Percentiles rank a stretch among this genome's conserved stretches.
Evolutionary conservation across 306 rosid genomes (phyloP).

Genomic region (Quercus robur): DNA sequence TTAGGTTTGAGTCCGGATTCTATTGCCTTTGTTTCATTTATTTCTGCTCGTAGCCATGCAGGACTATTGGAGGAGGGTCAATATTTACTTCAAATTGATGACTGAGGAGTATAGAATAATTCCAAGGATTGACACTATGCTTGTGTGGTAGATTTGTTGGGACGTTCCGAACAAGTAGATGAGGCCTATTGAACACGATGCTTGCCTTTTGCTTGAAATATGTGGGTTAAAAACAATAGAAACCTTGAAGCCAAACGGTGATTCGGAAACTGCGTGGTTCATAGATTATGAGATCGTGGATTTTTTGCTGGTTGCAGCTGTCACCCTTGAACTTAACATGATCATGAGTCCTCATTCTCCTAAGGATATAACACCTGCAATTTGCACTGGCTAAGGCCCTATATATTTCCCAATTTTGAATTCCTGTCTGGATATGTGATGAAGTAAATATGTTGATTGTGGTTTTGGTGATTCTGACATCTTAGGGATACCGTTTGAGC

Average conservation of each 20-base stretch:
- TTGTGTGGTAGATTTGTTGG: no score
- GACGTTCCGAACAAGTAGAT: no score
- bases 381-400: background rate
- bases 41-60: no score
- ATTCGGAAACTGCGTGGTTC: background rate
- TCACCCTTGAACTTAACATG: background rate
- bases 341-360: background rate
- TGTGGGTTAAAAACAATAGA: background rate
- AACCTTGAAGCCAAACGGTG: background rate
- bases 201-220: constrained; percentile 23
- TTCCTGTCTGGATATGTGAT: background rate
- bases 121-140: no score
- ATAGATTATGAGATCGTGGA: background rate
- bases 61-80: no score
- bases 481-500: background rate
- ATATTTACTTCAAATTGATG: no score
- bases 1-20: no score
- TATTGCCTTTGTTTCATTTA: no score
- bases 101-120: no score
- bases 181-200: constrained; percentile 60
- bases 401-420: background rate
- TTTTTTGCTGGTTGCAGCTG: background rate
- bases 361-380: background rate
- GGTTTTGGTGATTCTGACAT: background rate
- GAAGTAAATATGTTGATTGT: background rate